Percentiles rank a stretch among this genome's conserved stretches.
These are phyloP conservation scores for Lyophyllum semitale DNA, from an alignment of 768 basidiomycete genomes.

Conservation along the genomic window DNA sequence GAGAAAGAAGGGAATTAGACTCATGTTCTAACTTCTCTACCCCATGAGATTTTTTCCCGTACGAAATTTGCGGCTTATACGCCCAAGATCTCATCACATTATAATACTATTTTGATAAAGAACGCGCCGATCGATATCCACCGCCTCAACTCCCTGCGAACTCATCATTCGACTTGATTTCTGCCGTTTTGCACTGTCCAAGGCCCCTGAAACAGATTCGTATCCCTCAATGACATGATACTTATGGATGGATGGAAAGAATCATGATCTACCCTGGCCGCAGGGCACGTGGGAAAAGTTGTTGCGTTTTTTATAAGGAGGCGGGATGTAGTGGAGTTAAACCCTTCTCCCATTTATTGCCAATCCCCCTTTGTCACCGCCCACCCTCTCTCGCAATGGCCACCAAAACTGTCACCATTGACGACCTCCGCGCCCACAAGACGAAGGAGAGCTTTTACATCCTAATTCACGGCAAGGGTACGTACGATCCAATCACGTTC, in stretches of 20 bases:
- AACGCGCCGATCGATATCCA: background rate
- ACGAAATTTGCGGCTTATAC: too few species aligned
- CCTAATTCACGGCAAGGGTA: conserved; percentile 86
- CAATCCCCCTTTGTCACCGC: conserved; percentile 18
- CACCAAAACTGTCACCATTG: conserved; percentile 62
- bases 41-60: too few species aligned
- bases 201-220: background rate
- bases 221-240: background rate
- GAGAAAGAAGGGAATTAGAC: too few species aligned
- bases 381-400: conserved; percentile 33
- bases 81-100: too few species aligned
- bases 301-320: conserved; percentile 24
- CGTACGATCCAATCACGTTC: conserved; percentile 34
- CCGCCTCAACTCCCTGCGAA: background rate
- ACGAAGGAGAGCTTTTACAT: conserved; percentile 78
- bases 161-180: too few species aligned
- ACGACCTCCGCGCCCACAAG: conserved; percentile 78
- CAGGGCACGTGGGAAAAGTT: conserved; percentile 30
- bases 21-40: too few species aligned
- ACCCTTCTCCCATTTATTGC: conserved; percentile 26
- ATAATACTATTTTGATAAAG: too few species aligned
- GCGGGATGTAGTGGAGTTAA: conserved; percentile 22
- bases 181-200: background rate
- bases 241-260: background rate
- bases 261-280: background rate